Conservation (phyloP, 2,329 filamentous ascomycete species). For the Fusarium odoratissimum region DNA sequence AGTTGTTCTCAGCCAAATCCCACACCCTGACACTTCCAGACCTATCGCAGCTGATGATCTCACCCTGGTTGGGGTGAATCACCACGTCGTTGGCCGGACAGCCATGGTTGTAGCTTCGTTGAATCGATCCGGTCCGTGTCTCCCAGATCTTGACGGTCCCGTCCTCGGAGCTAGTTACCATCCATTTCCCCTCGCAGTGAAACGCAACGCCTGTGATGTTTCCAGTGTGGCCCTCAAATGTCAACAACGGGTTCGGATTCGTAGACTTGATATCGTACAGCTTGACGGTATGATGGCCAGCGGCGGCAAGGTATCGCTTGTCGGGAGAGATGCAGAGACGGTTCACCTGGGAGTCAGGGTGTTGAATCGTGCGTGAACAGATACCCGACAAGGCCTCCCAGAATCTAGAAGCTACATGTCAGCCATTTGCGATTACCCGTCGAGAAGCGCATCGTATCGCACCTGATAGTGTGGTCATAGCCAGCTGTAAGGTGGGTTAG, state of each 20-base stretch:
- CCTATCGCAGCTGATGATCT: conserved; percentile 96
- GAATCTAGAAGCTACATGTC: conserved; percentile 68
- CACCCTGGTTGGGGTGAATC: conserved; percentile 99
- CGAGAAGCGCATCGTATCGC: conserved; percentile 37
- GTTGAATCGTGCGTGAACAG: conserved; percentile 96
- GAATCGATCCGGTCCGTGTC: conserved; percentile 84
- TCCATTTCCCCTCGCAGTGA: conserved; percentile 99
- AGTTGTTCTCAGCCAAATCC: conserved; percentile 97
- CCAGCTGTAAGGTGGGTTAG: conserved; percentile 58
- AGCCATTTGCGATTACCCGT: conserved; percentile 25
- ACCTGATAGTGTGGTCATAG: conserved; percentile 73
- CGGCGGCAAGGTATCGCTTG: conserved; percentile 93
- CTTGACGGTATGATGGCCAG: conserved; percentile 85
- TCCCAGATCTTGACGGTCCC: conserved; percentile 98
- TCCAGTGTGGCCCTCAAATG: conserved; percentile 94
- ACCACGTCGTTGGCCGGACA: conserved; percentile 96
- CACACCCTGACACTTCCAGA: conserved; percentile 93
- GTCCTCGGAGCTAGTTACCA: conserved; percentile 98
- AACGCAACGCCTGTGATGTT: conserved; percentile 98
- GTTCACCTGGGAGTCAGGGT: conserved; percentile 98
- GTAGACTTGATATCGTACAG: conserved; percentile 98
- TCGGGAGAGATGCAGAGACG: conserved; percentile 98
- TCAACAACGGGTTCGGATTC: conserved; percentile 93
- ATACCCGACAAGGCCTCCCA: conserved; percentile 99
- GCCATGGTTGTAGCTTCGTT: conserved; percentile 92